These are phyloP conservation scores for Trichosporon sp. DNA, from an alignment of 1,284 basidiomycete species.

Conservation along the genomic window DNA sequence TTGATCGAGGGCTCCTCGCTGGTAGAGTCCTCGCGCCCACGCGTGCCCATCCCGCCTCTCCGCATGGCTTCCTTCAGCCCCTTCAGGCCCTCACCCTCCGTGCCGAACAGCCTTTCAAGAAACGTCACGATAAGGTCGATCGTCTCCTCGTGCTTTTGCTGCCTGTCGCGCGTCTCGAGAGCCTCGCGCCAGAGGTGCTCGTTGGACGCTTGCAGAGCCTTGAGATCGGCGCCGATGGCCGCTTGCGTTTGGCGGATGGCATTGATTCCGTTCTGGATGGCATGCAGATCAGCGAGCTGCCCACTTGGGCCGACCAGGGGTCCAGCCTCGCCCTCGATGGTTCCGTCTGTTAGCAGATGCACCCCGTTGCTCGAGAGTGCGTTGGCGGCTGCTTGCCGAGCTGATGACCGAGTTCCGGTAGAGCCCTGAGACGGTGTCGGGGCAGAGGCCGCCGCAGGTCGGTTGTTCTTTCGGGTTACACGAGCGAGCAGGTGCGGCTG, in stretches of 20 bases:
- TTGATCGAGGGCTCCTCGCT: constrained; percentile 25
- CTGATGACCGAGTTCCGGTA: constrained; percentile 30
- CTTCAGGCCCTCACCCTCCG: constrained; percentile 45
- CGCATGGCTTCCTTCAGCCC: constrained; percentile 44
- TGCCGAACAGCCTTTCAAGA: constrained; percentile 85
- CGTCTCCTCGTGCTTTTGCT: constrained; percentile 93
- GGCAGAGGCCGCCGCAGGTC: constrained; percentile 27
- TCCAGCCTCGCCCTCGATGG: constrained; percentile 38
- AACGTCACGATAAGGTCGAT: constrained; percentile 94
- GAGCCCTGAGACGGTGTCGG: constrained; percentile 16
- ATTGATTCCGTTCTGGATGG: constrained; percentile 64
- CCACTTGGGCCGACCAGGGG: constrained; percentile 27
- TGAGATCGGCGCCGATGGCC: constrained; percentile 79
- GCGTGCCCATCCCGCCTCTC: constrained; percentile 25
- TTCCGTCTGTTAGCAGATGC: constrained; percentile 44
- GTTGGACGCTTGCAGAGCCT: constrained; percentile 81
- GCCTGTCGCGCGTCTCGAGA: constrained; percentile 67
- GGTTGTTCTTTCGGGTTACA: constrained; percentile 71
- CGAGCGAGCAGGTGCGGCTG: constrained; percentile 86
- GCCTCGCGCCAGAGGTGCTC: constrained; percentile 90
- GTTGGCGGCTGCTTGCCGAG: constrained; percentile 27
- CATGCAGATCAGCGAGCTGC: constrained; percentile 37
- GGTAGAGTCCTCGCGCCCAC: constrained; percentile 28
- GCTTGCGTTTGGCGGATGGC: constrained; percentile 89
- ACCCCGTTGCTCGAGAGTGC: constrained; percentile 17